Evolutionary conservation across 1,139 yeast species (phyloP).

Genomic region (Nakaseomyces delphensis): DNA sequence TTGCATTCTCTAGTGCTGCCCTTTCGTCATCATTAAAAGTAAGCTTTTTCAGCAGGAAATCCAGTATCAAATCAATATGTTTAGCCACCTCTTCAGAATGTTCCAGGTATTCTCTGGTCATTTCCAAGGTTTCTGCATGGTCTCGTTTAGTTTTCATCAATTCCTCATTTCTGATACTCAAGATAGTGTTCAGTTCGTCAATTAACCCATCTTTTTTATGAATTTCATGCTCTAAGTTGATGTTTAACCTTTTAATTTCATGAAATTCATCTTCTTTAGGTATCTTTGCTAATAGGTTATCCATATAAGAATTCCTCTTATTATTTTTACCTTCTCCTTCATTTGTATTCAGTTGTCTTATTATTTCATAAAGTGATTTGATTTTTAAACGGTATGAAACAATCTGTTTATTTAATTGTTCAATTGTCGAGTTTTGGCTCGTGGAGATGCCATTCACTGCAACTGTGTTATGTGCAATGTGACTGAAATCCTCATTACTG

Average conservation of each 20-base stretch:
- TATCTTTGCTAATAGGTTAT: background rate
- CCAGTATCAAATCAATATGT: constrained; percentile 28
- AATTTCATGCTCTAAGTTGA: constrained; percentile 8
- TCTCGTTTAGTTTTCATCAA: constrained; percentile 22
- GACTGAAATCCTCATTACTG: background rate
- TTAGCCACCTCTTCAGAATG: constrained; percentile 30
- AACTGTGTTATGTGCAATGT: constrained; percentile 9
- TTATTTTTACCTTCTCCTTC: constrained; percentile 17
- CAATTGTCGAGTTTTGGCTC: constrained; percentile 21
- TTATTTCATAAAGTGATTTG: constrained; percentile 30
- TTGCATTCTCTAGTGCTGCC: constrained; percentile 26
- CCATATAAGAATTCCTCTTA: constrained; percentile 12
- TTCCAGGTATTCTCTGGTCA: constrained; percentile 26
- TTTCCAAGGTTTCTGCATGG: constrained; percentile 27
- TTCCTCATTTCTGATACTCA: constrained; percentile 19
- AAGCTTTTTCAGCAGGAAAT: constrained; percentile 18
- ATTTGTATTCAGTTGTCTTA: constrained; percentile 27
- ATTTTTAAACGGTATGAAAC: constrained; percentile 33
- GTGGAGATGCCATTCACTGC: constrained; percentile 16
- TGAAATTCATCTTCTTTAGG: constrained; percentile 14
- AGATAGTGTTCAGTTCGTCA: background rate
- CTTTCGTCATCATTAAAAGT: constrained; percentile 25
- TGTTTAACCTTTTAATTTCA: constrained; percentile 7
- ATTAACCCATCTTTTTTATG: background rate
- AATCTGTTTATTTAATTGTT: constrained; percentile 30